These are phyloP conservation scores for Botrytis paeoniae DNA, from an alignment of 2,329 filamentous ascomycete species.

Conservation along the genomic window DNA sequence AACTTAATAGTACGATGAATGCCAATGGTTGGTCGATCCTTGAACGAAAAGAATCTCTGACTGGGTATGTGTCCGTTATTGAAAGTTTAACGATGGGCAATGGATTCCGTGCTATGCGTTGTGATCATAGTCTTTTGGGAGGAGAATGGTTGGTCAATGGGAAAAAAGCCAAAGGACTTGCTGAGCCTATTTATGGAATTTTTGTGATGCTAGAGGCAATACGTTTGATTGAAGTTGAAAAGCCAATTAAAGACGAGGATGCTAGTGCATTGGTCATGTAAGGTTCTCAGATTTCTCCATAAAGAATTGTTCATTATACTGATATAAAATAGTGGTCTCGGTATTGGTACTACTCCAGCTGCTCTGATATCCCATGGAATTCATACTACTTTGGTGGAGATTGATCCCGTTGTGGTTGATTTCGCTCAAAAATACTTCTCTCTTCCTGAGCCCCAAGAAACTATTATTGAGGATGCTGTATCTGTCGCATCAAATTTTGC, in stretches of 20 bases:
- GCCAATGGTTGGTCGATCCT: slow-evolving; percentile 70
- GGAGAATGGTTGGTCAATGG: slow-evolving; percentile 75
- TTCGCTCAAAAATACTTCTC: slow-evolving; percentile 82
- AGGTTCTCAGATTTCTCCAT: slow-evolving; percentile 39
- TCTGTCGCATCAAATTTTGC: slow-evolving; percentile 56
- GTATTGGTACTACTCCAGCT: slow-evolving; percentile 86
- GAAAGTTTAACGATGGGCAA: slow-evolving; percentile 60
- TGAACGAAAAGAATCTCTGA: slow-evolving; percentile 79
- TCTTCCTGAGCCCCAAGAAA: slow-evolving; percentile 71
- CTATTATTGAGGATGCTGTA: slow-evolving; percentile 80
- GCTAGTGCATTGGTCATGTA: slow-evolving; percentile 84
- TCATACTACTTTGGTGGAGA: slow-evolving; percentile 89
- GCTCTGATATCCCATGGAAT: slow-evolving; percentile 85
- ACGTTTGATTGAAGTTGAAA: slow-evolving; percentile 65
- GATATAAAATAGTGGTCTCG: slow-evolving; percentile 63
- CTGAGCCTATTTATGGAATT: slow-evolving; percentile 91
- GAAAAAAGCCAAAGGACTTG: slow-evolving; percentile 63
- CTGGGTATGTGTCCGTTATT: slow-evolving; percentile 88
- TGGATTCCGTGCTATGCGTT: slow-evolving; percentile 79
- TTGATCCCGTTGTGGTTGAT: slow-evolving; percentile 84
- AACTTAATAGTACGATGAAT: slow-evolving; percentile 64
- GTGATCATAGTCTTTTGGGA: slow-evolving; percentile 90
- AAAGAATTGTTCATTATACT: not conserved
- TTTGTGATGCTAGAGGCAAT: slow-evolving; percentile 95
- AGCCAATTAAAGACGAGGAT: slow-evolving; percentile 54